phyloP scores from a whole-genome alignment of 2,329 filamentous ascomycete genomes.

The Shiraia bambusicola region DNA sequence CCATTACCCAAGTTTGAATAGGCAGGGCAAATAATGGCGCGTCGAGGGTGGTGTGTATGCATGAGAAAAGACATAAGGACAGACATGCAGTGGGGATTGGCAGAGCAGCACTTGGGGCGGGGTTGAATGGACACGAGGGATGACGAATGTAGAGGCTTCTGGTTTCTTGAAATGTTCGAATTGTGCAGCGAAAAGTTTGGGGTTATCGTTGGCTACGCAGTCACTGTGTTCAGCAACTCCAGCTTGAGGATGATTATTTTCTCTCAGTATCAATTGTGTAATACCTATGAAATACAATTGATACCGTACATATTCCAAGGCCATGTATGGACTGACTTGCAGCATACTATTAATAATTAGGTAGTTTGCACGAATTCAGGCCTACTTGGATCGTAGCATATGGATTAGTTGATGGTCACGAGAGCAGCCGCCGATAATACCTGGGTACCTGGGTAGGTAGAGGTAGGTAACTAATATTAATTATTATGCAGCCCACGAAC shows the following conservation, averaged over 20 bases:
- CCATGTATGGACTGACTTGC: conserved; percentile 15
- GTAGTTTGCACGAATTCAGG: no score
- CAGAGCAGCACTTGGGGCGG: background rate
- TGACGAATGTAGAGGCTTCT: conserved; percentile 15
- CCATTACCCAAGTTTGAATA: conserved; percentile 20
- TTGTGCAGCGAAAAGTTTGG: conserved; percentile 14
- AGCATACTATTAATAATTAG: no score
- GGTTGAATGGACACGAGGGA: conserved; percentile 1
- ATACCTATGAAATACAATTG: conserved; percentile 25
- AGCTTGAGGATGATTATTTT: conserved; percentile 11
- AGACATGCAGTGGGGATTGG: conserved; percentile 11
- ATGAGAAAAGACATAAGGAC: conserved; percentile 18
- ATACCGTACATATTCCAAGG: background rate
- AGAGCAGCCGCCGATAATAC: conserved; percentile 18
- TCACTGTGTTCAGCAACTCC: background rate
- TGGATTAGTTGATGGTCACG: conserved; percentile 18
- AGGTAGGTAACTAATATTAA: conserved; percentile 10
- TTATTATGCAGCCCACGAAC: conserved; percentile 8
- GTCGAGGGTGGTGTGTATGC: conserved; percentile 27
- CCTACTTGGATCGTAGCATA: background rate
- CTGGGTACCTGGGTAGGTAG: no score
- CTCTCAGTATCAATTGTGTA: conserved; percentile 31
- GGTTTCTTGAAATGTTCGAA: conserved; percentile 24
- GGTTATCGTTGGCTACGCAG: conserved; percentile 27
- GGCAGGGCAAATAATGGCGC: conserved; percentile 21